phyloP scores from a whole-genome alignment of 2,329 filamentous ascomycete genomes.

The Epichloe bromicola region DNA sequence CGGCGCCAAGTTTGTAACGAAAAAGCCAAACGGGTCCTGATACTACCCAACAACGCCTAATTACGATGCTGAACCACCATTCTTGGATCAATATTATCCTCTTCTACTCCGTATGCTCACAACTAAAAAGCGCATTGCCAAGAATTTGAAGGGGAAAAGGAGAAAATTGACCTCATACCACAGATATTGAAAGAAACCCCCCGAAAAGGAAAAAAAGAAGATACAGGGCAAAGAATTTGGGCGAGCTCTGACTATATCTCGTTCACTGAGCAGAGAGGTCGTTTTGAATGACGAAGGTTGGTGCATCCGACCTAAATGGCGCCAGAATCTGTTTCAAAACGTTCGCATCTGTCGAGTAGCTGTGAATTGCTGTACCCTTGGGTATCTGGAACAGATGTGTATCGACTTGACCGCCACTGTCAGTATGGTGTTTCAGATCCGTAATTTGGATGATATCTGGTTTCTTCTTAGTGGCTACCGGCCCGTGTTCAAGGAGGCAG shows the following conservation, averaged over 20 bases:
- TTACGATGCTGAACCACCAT: not conserved
- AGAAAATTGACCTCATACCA: not conserved
- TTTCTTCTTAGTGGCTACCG: slow-evolving; percentile 1
- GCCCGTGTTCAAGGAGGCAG: slow-evolving; percentile 12
- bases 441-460: slow-evolving; percentile 11
- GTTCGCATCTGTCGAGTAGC: slow-evolving; percentile 10
- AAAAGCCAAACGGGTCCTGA: not conserved
- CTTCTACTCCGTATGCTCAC: not conserved
- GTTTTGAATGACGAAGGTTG: not conserved
- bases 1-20: not conserved
- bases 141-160: not conserved
- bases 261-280: not conserved
- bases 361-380: slow-evolving; percentile 9
- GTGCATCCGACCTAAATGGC: slow-evolving; percentile 1
- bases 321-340: slow-evolving; percentile 5
- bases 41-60: slow-evolving; percentile 3
- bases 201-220: not conserved
- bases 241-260: not conserved
- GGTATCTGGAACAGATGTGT: not conserved
- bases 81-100: not conserved
- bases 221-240: not conserved
- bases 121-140: not conserved
- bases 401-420: not conserved
- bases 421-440: slow-evolving; percentile 1
- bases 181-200: not conserved